Percentiles rank a stretch among this genome's conserved stretches.
phyloP scores from a whole-genome alignment of 2,329 filamentous ascomycete species.

The Penicillium sp. region DNA sequence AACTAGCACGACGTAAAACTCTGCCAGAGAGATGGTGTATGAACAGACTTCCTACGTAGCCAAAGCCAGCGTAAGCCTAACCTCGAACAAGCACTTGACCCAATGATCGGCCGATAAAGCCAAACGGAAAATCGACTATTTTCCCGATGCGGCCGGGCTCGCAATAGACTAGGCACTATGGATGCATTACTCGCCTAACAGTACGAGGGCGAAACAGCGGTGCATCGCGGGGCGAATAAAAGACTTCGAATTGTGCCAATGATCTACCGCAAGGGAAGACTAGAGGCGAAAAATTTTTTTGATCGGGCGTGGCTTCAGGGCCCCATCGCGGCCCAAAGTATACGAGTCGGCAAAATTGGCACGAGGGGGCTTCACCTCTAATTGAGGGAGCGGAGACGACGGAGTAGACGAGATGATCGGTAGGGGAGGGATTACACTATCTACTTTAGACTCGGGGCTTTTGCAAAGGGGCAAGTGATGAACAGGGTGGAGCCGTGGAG shows the following conservation, averaged over 20 bases:
- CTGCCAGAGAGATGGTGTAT: background rate
- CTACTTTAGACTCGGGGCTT: background rate
- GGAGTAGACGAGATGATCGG: background rate
- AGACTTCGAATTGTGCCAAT: background rate
- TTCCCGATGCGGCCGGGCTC: conserved; percentile 3
- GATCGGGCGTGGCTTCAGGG: background rate
- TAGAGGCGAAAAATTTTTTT: background rate
- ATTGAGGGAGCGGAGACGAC: background rate
- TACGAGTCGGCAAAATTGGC: background rate
- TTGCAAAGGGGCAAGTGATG: background rate
- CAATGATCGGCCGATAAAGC: conserved; percentile 10
- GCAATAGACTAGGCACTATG: conserved; percentile 1
- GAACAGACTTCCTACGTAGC: background rate
- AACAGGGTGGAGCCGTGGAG: conserved; percentile 5
- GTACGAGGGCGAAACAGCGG: background rate
- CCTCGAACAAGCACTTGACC: conserved; percentile 5
- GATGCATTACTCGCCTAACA: background rate
- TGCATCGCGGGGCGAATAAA: background rate
- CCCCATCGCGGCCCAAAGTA: background rate
- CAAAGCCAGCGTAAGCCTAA: background rate
- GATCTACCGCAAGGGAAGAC: background rate
- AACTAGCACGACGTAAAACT: background rate
- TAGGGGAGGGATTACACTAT: background rate
- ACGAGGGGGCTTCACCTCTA: background rate
- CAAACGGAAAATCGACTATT: background rate